Conservation (phyloP, 2,329 filamentous ascomycete species). For the Colletotrichum euphorbiae region DNA sequence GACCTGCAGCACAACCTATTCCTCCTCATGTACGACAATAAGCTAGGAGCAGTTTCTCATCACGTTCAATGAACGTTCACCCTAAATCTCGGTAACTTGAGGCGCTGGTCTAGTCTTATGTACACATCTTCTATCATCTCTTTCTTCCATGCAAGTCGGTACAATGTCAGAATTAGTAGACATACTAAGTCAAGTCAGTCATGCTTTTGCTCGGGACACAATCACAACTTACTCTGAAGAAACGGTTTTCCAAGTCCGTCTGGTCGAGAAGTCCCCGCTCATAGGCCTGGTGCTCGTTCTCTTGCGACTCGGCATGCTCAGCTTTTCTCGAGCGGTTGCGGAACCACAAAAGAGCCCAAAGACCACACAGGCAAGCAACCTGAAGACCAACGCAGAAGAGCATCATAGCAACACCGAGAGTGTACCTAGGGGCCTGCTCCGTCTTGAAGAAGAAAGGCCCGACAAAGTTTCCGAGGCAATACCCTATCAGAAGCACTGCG, state of each 20-base stretch:
- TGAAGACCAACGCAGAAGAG: slow-evolving; percentile 36
- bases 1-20: slow-evolving; percentile 46
- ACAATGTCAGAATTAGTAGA: background rate
- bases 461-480: slow-evolving; percentile 69
- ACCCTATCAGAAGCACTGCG: slow-evolving; percentile 44
- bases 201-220: too few relatives aligned
- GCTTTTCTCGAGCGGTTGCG: slow-evolving; percentile 28
- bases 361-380: slow-evolving; percentile 13
- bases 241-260: slow-evolving; percentile 34
- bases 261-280: slow-evolving; percentile 25
- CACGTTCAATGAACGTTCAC: too few relatives aligned
- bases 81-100: too few relatives aligned
- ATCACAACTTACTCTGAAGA: slow-evolving; percentile 6
- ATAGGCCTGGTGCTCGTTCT: slow-evolving; percentile 24
- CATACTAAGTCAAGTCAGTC: background rate
- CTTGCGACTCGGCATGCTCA: slow-evolving; percentile 5
- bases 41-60: slow-evolving; percentile 39
- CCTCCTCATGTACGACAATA: slow-evolving; percentile 43
- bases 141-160: too few relatives aligned
- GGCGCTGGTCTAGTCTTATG: too few relatives aligned
- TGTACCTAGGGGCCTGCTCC: slow-evolving; percentile 42
- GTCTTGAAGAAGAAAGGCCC: slow-evolving; percentile 59
- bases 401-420: slow-evolving; percentile 48
- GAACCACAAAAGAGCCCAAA: slow-evolving; percentile 21
- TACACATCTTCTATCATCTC: too few relatives aligned